phyloP scores from a whole-genome alignment of 2,329 filamentous ascomycete genomes.

The Myriosclerotinia scirpicola region DNA sequence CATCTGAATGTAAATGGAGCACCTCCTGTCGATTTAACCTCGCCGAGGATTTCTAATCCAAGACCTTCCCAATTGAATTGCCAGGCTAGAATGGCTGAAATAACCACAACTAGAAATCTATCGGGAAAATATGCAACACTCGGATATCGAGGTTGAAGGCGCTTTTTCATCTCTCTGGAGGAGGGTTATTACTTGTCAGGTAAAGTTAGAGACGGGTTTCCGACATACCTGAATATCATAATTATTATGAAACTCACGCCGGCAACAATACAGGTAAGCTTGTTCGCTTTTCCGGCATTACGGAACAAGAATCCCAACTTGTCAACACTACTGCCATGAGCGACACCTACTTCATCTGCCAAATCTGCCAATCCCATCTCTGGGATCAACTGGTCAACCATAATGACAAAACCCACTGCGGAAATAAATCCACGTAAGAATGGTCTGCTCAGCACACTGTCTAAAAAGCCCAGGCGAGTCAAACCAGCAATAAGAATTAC shows the following conservation, averaged over 20 bases:
- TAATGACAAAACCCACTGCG: slow-evolving; percentile 93
- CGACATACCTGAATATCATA: slow-evolving; percentile 76
- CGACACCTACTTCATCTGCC: slow-evolving; percentile 64
- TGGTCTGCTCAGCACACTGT: slow-evolving; percentile 89
- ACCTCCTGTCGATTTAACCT: slow-evolving; percentile 73
- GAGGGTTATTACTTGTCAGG: slow-evolving; percentile 21
- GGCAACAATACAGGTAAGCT: slow-evolving; percentile 73
- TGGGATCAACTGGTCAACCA: slow-evolving; percentile 90
- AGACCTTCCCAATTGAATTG: slow-evolving; percentile 72
- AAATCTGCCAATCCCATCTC: slow-evolving; percentile 74
- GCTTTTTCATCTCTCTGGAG: slow-evolving; percentile 73
- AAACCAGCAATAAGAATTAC: slow-evolving; percentile 87
- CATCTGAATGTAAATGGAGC: slow-evolving; percentile 77
- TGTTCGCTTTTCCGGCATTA: slow-evolving; percentile 66
- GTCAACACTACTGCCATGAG: slow-evolving; percentile 81
- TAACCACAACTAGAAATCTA: slow-evolving; percentile 82
- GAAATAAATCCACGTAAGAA: slow-evolving; percentile 96
- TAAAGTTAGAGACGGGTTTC: not conserved
- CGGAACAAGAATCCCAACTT: slow-evolving; percentile 78
- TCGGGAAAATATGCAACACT: slow-evolving; percentile 87
- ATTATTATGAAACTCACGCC: slow-evolving; percentile 81
- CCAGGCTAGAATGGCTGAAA: slow-evolving; percentile 80
- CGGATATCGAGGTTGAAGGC: slow-evolving; percentile 75
- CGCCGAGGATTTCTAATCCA: slow-evolving; percentile 81
- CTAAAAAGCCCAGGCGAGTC: slow-evolving; percentile 84